Evolutionary conservation across 2,329 filamentous ascomycete species (phyloP).

Genomic region (Tympanopsis confertula): DNA sequence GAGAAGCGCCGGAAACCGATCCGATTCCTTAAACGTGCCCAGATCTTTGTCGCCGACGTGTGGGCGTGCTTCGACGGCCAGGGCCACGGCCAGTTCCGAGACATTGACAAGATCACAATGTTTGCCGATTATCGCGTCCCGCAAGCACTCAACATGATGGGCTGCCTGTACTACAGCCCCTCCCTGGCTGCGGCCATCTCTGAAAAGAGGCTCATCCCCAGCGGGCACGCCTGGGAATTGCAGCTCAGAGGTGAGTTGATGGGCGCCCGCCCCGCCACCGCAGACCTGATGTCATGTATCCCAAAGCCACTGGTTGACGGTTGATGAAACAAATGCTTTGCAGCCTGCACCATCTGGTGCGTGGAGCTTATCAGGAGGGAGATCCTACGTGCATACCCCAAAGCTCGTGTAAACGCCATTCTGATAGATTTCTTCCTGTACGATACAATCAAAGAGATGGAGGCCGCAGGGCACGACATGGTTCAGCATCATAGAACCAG

Average conservation of each 20-base stretch:
- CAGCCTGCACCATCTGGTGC: conserved; percentile 88
- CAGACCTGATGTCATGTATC: conserved; percentile 2
- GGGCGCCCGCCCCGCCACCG: neutral
- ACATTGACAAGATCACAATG: conserved; percentile 95
- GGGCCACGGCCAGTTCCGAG: conserved; percentile 67
- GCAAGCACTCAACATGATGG: conserved; percentile 76
- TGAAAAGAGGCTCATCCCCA: conserved; percentile 50
- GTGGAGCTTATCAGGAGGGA: conserved; percentile 79
- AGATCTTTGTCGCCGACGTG: conserved; percentile 88
- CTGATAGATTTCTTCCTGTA: conserved; percentile 97
- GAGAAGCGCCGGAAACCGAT: conserved; percentile 59
- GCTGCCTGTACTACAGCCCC: conserved; percentile 76
- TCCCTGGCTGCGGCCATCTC: conserved; percentile 62
- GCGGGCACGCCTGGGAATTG: conserved; percentile 69
- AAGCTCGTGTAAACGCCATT: conserved; percentile 69
- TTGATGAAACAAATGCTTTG: too few relatives aligned
- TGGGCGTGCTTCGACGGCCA: conserved; percentile 91
- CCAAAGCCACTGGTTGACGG: too few relatives aligned
- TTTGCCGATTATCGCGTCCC: conserved; percentile 97
- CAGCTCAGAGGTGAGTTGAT: conserved; percentile 61
- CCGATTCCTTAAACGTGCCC: conserved; percentile 81
- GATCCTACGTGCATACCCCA: conserved; percentile 63
- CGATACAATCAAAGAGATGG: conserved; percentile 80
- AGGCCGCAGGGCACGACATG: conserved; percentile 45
- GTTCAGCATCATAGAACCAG: conserved; percentile 80